phyloP scores from a whole-genome alignment of 1,284 basidiomycete species.

The Microbotryum silenes-acaulis region DNA sequence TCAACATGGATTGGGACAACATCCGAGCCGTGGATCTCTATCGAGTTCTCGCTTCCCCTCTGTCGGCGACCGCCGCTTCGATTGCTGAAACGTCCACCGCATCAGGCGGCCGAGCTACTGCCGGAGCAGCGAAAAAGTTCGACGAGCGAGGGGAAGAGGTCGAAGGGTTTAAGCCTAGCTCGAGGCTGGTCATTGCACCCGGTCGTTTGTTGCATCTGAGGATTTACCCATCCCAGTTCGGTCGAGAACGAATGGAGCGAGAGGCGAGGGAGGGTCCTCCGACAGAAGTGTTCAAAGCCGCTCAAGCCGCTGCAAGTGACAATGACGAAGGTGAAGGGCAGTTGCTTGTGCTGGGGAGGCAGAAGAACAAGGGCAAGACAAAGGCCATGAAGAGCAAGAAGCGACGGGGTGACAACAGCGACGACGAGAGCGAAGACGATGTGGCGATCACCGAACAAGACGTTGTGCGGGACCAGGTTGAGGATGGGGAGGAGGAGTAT shows the following conservation, averaged over 20 bases:
- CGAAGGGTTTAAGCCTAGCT: constrained; percentile 28
- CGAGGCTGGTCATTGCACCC: constrained; percentile 35
- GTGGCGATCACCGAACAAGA: constrained; percentile 49
- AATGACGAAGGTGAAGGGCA: constrained; percentile 26
- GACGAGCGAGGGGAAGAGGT: constrained; percentile 28
- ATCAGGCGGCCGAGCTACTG: background rate
- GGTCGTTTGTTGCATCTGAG: constrained; percentile 67
- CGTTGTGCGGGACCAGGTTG: constrained; percentile 44
- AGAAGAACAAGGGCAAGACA: constrained; percentile 31
- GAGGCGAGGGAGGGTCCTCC: constrained; percentile 92
- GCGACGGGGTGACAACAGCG: constrained; percentile 26
- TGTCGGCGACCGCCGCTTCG: constrained; percentile 44
- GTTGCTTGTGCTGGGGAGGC: constrained; percentile 27
- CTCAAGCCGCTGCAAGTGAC: constrained; percentile 25
- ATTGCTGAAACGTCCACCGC: background rate
- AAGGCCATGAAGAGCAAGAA: constrained; percentile 9
- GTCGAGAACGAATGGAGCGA: constrained; percentile 72
- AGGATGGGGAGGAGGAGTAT: constrained; percentile 44
- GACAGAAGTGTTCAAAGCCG: constrained; percentile 62
- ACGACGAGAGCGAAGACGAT: constrained; percentile 56
- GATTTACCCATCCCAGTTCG: constrained; percentile 90
- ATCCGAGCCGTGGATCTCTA: constrained; percentile 82
- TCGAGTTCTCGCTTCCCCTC: constrained; percentile 85
- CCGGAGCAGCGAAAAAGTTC: constrained; percentile 20
- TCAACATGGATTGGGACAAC: constrained; percentile 99